Evolutionary conservation across 2,329 filamentous ascomycete species (phyloP).

Genomic region (Colletotrichum sp.): DNA sequence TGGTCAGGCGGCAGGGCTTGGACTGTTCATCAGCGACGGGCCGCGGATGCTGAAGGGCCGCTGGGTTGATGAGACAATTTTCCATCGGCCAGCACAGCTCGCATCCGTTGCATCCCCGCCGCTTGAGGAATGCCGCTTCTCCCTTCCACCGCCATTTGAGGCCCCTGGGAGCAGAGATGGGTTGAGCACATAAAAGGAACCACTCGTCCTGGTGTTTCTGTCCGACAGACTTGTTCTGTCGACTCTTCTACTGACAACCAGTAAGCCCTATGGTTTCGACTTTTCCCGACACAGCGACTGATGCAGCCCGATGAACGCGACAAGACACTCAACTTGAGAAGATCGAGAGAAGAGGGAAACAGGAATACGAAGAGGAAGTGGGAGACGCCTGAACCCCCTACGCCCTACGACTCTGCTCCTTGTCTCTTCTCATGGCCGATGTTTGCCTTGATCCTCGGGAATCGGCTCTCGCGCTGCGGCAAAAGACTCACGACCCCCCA

Average conservation of each 20-base stretch:
- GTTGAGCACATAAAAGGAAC: conserved; percentile 1
- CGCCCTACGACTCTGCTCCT: background rate
- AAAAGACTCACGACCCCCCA: background rate
- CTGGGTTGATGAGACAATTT: conserved; percentile 8
- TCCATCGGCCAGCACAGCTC: background rate
- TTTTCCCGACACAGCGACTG: background rate
- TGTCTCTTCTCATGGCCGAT: background rate
- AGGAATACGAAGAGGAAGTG: background rate
- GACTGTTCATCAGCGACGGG: background rate
- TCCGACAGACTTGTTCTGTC: background rate
- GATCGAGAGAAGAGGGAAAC: background rate
- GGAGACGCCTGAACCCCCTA: background rate
- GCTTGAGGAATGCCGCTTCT: background rate
- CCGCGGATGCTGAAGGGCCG: background rate
- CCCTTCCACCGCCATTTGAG: conserved; percentile 12
- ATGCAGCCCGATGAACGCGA: background rate
- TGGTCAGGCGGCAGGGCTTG: background rate
- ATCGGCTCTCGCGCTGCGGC: background rate
- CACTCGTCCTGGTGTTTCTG: background rate
- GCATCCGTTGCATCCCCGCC: background rate
- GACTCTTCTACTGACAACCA: background rate
- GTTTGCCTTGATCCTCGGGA: background rate
- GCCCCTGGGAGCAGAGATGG: background rate
- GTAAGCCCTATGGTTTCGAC: background rate
- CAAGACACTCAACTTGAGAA: background rate